Conservation (phyloP, 305 asterid genomes). For the Fraxinus albicans region DNA sequence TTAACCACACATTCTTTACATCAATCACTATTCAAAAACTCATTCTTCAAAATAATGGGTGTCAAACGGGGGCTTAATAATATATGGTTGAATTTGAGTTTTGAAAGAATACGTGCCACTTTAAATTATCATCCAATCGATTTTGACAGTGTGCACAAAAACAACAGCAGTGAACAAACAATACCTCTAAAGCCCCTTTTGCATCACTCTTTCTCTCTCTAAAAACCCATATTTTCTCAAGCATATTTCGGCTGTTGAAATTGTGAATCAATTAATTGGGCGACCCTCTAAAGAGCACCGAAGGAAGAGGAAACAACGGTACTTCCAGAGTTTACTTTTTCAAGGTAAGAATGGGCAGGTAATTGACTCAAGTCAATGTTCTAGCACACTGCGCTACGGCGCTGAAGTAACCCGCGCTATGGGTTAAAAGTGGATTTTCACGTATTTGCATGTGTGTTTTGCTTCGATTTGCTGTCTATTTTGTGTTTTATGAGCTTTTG, state of each 20-base stretch:
- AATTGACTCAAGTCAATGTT: not conserved
- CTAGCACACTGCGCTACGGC: not conserved
- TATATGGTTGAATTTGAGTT: too few species aligned
- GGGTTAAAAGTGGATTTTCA: not conserved
- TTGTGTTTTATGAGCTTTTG: not conserved
- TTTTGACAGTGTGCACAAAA: constrained; percentile 29
- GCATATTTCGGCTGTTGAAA: not conserved
- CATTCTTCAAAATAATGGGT: too few species aligned
- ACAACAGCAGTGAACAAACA: not conserved
- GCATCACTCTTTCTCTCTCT: constrained; percentile 2
- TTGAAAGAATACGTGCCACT: too few species aligned
- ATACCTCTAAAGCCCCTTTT: constrained; percentile 32
- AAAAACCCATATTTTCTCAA: constrained; percentile 7
- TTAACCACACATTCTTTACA: too few species aligned
- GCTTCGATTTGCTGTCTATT: not conserved
- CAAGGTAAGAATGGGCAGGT: not conserved
- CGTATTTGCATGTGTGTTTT: constrained; percentile 3
- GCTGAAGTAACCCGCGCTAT: not conserved
- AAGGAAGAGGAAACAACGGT: not conserved
- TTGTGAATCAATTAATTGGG: not conserved
- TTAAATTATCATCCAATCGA: not conserved
- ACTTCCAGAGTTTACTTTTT: not conserved
- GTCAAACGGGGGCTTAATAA: too few species aligned
- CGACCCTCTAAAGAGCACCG: not conserved
- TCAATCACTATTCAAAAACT: too few species aligned